Percentiles rank a stretch among this genome's conserved stretches.
phyloP scores from a whole-genome alignment of 345 rosid genomes.

The Brassica cretica region DNA sequence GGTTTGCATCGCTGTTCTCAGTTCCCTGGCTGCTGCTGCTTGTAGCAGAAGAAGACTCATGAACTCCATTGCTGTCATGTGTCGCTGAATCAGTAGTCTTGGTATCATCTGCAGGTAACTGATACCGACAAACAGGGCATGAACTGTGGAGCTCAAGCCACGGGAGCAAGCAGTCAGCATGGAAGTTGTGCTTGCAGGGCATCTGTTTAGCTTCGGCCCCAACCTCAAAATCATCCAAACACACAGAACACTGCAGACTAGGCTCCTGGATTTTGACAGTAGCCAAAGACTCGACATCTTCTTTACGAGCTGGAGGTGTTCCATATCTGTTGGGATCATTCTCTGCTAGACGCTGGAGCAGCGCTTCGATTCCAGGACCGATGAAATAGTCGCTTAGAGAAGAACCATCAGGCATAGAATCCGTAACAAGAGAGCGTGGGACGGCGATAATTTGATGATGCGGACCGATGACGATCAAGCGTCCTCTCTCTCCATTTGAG shows the following conservation, averaged over 20 bases:
- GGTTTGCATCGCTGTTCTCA: background rate
- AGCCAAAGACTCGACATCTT: background rate
- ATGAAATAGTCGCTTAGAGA: background rate
- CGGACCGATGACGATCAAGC: background rate
- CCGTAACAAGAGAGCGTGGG: background rate
- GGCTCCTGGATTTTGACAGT: background rate
- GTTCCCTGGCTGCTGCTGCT: background rate
- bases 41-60: background rate
- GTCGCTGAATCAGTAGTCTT: background rate
- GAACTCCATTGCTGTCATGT: background rate
- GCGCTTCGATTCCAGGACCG: background rate
- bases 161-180: background rate
- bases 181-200: background rate
- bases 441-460: background rate
- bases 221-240: background rate
- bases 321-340: background rate
- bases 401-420: background rate
- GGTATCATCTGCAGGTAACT: background rate
- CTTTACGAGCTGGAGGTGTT: background rate
- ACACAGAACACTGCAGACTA: background rate
- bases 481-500: background rate
- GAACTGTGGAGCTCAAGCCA: background rate
- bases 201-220: background rate
- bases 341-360: background rate
- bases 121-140: background rate